Evolutionary conservation across 148 eudicot species (phyloP).

Genomic region (Vaccinium corymbosum): DNA sequence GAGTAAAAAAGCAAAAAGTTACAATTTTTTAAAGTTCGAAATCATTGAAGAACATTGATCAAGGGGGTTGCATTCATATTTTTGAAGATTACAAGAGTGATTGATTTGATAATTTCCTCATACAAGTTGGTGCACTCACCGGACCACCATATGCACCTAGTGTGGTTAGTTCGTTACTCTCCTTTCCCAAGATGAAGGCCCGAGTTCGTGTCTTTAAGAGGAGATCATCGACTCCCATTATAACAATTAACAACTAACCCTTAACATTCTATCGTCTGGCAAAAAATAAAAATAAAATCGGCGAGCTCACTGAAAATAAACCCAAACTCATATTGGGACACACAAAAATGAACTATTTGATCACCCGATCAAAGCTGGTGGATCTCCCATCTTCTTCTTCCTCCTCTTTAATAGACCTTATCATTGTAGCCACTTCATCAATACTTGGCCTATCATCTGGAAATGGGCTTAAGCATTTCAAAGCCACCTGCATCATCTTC

Average conservation of each 20-base stretch:
- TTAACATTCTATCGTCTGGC: too few species aligned
- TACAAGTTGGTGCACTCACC: neutral
- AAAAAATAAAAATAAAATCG: neutral
- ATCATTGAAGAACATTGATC: neutral
- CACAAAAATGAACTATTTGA: neutral
- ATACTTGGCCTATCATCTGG: constrained; percentile 40
- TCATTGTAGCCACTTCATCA: constrained; percentile 28
- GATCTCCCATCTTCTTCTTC: constrained; percentile 30
- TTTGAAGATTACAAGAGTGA: neutral
- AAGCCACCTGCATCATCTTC: constrained; percentile 39
- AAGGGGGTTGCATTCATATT: neutral
- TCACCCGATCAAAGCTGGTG: neutral
- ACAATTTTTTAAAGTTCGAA: neutral
- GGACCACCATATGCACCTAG: too few species aligned
- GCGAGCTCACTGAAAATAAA: neutral
- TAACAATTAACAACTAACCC: too few species aligned
- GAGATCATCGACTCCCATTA: too few species aligned
- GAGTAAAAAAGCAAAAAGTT: neutral
- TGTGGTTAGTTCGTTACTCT: too few species aligned
- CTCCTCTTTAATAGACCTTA: constrained; percentile 33
- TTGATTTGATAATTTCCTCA: neutral
- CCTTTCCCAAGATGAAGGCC: too few species aligned
- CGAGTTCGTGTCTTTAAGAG: too few species aligned
- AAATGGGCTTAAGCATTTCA: constrained; percentile 36
- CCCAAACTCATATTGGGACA: too few species aligned